A percentile compares a stretch with the other conserved stretches of the same genome.
These are phyloP conservation scores for Ogataea thermomethanolica DNA, from an alignment of 805 yeast genomes.

Conservation along the genomic window DNA sequence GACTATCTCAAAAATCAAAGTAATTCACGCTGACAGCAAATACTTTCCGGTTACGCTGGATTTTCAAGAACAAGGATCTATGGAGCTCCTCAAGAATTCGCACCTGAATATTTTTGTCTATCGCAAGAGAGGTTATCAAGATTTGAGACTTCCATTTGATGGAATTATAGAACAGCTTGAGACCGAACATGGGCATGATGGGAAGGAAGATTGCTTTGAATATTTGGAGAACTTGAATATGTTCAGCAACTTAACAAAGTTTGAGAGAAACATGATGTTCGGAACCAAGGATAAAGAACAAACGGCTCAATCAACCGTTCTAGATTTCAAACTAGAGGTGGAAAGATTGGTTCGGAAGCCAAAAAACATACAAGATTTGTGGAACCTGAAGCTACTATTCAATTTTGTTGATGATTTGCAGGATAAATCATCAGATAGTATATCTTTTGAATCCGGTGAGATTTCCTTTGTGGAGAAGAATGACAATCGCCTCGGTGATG, in stretches of 20 bases:
- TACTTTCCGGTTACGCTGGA: conserved; percentile 48
- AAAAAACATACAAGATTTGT: conserved; percentile 47
- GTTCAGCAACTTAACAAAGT: conserved; percentile 20
- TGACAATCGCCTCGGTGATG: conserved; percentile 17
- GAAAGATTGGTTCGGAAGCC: conserved; percentile 41
- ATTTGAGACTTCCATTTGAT: conserved; percentile 21
- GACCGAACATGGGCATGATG: conserved; percentile 3
- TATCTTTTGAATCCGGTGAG: conserved; percentile 1
- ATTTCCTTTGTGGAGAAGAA: conserved; percentile 9
- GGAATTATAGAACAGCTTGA: conserved; percentile 14
- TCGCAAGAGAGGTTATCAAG: conserved; percentile 40
- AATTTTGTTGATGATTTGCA: conserved; percentile 48
- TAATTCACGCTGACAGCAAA: conserved; percentile 37
- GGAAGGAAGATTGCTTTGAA: conserved; percentile 5
- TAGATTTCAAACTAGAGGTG: conserved; percentile 57
- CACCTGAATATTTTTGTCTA: conserved; percentile 50
- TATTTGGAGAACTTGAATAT: conserved; percentile 19
- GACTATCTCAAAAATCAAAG: conserved; percentile 45
- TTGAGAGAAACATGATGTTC: conserved; percentile 20
- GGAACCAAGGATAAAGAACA: conserved; percentile 15
- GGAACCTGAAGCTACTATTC: conserved; percentile 61
- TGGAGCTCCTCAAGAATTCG: conserved; percentile 38
- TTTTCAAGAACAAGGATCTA: conserved; percentile 37
- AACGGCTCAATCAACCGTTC: conserved; percentile 38
- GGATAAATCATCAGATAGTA: not conserved